Conservation (phyloP, 331 rosid genomes). For the Quercus phellos region DNA sequence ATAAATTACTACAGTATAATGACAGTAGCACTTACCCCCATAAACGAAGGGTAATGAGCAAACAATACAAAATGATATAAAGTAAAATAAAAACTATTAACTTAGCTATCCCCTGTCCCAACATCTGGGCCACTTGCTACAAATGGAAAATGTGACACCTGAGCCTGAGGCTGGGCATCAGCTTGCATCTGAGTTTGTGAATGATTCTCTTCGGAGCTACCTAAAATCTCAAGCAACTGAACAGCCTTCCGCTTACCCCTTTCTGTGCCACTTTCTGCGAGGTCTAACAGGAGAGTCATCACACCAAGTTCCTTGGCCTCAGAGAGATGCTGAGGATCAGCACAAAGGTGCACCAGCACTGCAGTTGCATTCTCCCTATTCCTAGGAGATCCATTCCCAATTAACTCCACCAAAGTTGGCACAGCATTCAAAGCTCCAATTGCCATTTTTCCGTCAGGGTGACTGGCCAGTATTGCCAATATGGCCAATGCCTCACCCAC, state of each 20-base stretch:
- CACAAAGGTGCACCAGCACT: conserved; percentile 65
- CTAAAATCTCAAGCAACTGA: conserved; percentile 64
- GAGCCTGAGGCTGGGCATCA: conserved; percentile 34
- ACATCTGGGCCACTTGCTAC: conserved; percentile 16
- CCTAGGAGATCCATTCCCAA: conserved; percentile 48
- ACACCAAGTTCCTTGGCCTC: conserved; percentile 49
- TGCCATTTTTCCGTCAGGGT: conserved; percentile 60
- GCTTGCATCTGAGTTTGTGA: conserved; percentile 29
- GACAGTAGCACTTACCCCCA: neutral
- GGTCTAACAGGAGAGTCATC: conserved; percentile 38
- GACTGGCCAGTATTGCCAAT: conserved; percentile 54
- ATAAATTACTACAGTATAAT: neutral
- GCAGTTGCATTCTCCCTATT: conserved; percentile 84
- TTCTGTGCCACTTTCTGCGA: conserved; percentile 63
- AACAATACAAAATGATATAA: neutral
- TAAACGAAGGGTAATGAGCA: neutral
- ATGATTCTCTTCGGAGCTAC: conserved; percentile 38
- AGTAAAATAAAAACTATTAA: neutral
- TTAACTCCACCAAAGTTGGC: conserved; percentile 53
- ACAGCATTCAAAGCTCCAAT: conserved; percentile 52
- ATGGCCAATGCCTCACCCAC: conserved; percentile 70
- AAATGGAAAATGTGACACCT: conserved; percentile 21
- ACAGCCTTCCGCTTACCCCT: conserved; percentile 71
- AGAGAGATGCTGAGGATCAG: conserved; percentile 40
- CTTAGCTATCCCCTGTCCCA: conserved; percentile 9